Base-by-base conservation (phyloP, 805 yeast species). In the Tetrapisispora pingtungensis region DNA sequence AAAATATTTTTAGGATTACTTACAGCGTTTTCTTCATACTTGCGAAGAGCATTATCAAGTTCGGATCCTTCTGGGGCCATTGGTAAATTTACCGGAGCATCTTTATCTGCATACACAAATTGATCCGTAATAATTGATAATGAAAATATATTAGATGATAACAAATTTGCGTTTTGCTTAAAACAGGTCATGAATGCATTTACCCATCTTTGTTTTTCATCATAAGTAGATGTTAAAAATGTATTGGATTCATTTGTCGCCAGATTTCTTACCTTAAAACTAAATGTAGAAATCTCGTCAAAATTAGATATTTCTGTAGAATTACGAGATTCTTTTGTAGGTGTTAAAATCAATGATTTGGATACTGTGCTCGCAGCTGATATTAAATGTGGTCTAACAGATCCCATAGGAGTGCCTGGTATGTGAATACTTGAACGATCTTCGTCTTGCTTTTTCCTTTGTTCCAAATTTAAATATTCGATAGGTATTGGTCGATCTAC, bases 71-170 rank as follows among this genome's bases (percentile, higher is more conserved):
- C 66, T 0, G 77, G 72, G 43, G 75, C 69, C 1, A 75, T 59
- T 4, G 81, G 83, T 34, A 82, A 43, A 54, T 73, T 78, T 2
- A 58, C 58, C 1, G 79, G 70, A 18, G 71, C 67, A 34, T 71
- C 74, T 7, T 70, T 64, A 3, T 69, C 73, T n/a, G 77, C 82
- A 58, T 80, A 83, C 1, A 79, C 81, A 62, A 84, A 85, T 22
- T 73, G 68, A 52, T 79, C 82, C 7, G 81, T 67, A 7, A 85
- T 55, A 7, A 75, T 69, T 31, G 67, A 63, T 33, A 83, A 55
- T 10, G 67, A 55, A 56, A 80, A 80, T 0, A 85, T 81, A 46
- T 75, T 27, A 62, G 69, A 17, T 61, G 58, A 31, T 62, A 64
- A 17, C 57, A 38, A 40, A 24, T 40, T 59, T 42, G 64, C 65